These are phyloP conservation scores for Chrysopogon serrulatus DNA, from an alignment of 176 grass and related monocot genomes.

Conservation along the genomic window DNA sequence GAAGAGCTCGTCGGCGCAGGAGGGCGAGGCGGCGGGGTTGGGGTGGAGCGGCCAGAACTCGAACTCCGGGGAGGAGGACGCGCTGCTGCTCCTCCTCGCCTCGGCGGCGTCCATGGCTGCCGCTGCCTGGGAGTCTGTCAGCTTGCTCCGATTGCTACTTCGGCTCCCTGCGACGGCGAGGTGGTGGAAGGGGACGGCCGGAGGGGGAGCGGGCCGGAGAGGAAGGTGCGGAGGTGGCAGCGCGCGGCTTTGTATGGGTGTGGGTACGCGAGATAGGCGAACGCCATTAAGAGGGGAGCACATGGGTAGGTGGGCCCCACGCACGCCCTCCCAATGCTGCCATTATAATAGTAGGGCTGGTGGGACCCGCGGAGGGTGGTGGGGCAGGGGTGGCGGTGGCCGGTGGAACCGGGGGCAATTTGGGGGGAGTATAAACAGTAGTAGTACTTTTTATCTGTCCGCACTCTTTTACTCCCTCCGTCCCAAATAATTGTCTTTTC, in stretches of 20 bases:
- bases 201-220: too few relatives aligned
- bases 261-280: background rate
- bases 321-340: constrained; percentile 11
- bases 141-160: background rate
- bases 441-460: background rate
- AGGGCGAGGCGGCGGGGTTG: constrained; percentile 16
- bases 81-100: constrained; percentile 44
- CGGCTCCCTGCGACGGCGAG: background rate
- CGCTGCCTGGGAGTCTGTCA: background rate
- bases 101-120: constrained; percentile 10
- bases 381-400: background rate
- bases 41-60: constrained; percentile 64
- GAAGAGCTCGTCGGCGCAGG: constrained; percentile 78
- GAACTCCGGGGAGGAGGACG: constrained; percentile 62
- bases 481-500: too few relatives aligned
- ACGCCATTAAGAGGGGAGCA: constrained; percentile 22
- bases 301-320: constrained; percentile 33
- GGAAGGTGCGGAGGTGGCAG: background rate
- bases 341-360: background rate
- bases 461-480: too few relatives aligned
- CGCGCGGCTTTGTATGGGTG: constrained; percentile 19
- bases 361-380: background rate
- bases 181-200: background rate
- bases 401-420: background rate
- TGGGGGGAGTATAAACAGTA: background rate